Evolutionary conservation across 2,329 filamentous ascomycete species (phyloP), one percentile per base, ranked within the genome.

Genomic region (Cordyceps pruinosa): DNA sequence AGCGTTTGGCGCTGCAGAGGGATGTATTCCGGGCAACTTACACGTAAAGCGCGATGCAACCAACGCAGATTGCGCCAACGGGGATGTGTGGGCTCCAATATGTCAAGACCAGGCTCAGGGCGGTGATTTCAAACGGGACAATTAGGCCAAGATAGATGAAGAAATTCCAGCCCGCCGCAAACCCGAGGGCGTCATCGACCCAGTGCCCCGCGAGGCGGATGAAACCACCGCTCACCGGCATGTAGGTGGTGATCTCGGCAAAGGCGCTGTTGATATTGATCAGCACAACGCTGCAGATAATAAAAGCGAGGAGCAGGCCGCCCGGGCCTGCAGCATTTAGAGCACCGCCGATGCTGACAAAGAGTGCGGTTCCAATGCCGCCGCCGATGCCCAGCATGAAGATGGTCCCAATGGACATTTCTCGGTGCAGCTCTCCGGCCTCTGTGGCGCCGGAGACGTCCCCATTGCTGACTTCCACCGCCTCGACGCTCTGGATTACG

Each of bases 141-240:
- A 72, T 65, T 39, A 75, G 65, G 12, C 71, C 73, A 59, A 75
- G 72, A 58, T 74, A 74, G 19, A 75, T 58, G 64, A 74, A 75
- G 60, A 75, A 75, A 60, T 75, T 75, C 72, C 72, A 75, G 25
- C 72, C 72, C 28, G 69, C 70, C 63, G 70, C 68, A 58, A 86
- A 86, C 28, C 83, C 83, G 19, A 83, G 73, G 10, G 84, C 76
- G 17, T 86, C 82, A 66, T 87, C 84, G 5, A 82, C 81, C 80
- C 82, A 87, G 61, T 82, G 75, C 32, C 83, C 83, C 5, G 83
- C 83, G 64, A 86, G 75, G 58, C 84, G 82, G 60, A 87, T 79
- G 65, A 86, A 86, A 2, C 80, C 80, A 61, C 83, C 83, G 41
- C 76, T 78, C 46, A 87, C 77, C 19, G 84, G 84, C 76, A 84